Evolutionary conservation across 129 eudicot genomes (phyloP).

Genomic region (Silybum marianum): DNA sequence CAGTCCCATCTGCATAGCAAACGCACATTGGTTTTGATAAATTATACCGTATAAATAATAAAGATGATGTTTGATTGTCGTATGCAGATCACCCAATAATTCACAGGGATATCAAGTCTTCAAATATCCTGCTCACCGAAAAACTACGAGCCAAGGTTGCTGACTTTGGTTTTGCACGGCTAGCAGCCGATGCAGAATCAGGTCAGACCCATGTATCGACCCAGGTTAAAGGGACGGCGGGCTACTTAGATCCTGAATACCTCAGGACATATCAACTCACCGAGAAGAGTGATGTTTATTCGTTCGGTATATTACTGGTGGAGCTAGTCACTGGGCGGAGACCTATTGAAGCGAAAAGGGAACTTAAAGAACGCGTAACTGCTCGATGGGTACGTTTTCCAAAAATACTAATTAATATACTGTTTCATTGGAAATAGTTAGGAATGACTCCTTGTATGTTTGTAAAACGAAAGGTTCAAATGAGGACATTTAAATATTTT

Average conservation of each 20-base stretch:
- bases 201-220: slow-evolving; percentile 92
- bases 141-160: slow-evolving; percentile 89
- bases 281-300: slow-evolving; percentile 90
- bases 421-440: not conserved
- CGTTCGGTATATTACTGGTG: slow-evolving; percentile 91
- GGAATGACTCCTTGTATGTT: not conserved
- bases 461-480: too few relatives aligned
- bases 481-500: too few relatives aligned
- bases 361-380: slow-evolving; percentile 66
- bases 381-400: slow-evolving; percentile 72
- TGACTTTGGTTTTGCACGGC: slow-evolving; percentile 90
- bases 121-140: slow-evolving; percentile 84
- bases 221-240: slow-evolving; percentile 99
- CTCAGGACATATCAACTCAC: slow-evolving; percentile 85
- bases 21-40: not conserved
- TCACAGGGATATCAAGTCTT: slow-evolving; percentile 95
- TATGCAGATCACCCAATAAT: slow-evolving; percentile 89
- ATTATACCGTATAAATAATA: not conserved
- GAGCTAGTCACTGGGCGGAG: slow-evolving; percentile 89
- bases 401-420: not conserved
- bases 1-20: not conserved
- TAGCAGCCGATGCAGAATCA: slow-evolving; percentile 61
- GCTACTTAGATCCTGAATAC: slow-evolving; percentile 96
- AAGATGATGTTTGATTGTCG: not conserved
- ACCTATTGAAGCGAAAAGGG: slow-evolving; percentile 79